phyloP scores from a whole-genome alignment of 768 basidiomycete genomes.

The Calvatia gigantea region DNA sequence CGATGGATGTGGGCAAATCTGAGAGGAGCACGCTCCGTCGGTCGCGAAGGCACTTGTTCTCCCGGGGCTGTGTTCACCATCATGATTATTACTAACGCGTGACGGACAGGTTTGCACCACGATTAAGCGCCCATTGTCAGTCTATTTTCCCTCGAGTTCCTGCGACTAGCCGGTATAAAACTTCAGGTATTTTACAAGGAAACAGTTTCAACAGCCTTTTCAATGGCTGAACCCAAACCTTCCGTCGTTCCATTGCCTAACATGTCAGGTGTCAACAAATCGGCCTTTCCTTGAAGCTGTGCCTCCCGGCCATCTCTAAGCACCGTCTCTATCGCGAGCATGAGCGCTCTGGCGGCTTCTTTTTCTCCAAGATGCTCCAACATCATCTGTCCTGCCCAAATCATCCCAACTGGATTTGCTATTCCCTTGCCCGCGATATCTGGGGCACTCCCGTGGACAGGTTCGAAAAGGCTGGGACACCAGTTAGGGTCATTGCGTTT shows the following conservation, averaged over 20 bases:
- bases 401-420: conserved; percentile 53
- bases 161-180: background rate
- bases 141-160: too few species aligned
- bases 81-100: background rate
- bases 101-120: background rate
- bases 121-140: background rate
- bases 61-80: background rate
- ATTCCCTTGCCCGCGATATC: conserved; percentile 54
- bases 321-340: conserved; percentile 38
- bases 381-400: conserved; percentile 60
- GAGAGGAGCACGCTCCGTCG: too few species aligned
- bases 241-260: conserved; percentile 34
- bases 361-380: conserved; percentile 38
- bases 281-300: conserved; percentile 20
- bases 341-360: conserved; percentile 34
- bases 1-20: background rate
- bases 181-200: background rate
- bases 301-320: conserved; percentile 25
- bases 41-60: too few species aligned
- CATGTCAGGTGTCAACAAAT: conserved; percentile 36
- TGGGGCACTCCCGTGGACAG: conserved; percentile 55
- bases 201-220: conserved; percentile 16
- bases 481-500: conserved; percentile 30
- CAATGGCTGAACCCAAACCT: conserved; percentile 28
- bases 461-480: conserved; percentile 51